These are phyloP conservation scores for Borovskyia barvae DNA, from an alignment of 208 protist species.

Conservation along the genomic window DNA sequence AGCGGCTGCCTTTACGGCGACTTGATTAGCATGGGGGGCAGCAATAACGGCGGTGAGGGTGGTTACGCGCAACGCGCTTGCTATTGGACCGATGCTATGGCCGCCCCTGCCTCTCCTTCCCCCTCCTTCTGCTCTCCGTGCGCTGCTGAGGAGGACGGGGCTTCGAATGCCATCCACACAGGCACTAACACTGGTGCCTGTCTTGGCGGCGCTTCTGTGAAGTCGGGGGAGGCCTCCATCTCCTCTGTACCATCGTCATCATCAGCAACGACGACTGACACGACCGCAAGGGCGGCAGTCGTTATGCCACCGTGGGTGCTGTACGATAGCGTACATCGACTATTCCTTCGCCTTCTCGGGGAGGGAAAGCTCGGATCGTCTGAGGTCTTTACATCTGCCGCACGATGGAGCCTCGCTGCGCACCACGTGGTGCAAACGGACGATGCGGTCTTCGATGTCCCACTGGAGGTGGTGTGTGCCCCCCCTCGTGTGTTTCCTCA, in stretches of 20 bases:
- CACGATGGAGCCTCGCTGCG: conserved; percentile 38
- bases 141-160: too few species aligned
- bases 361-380: too few species aligned
- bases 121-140: too few species aligned
- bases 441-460: conserved; percentile 40
- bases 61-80: conserved; percentile 42
- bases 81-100: conserved; percentile 12
- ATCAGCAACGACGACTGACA: background rate
- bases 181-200: too few species aligned
- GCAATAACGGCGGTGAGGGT: background rate
- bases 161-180: too few species aligned
- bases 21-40: conserved; percentile 17
- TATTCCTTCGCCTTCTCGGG: conserved; percentile 34
- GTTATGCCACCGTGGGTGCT: conserved; percentile 67
- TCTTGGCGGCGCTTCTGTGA: too few species aligned
- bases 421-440: conserved; percentile 49
- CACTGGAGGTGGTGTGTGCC: conserved; percentile 61
- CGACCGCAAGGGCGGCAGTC: background rate
- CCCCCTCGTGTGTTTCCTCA: conserved; percentile 36
- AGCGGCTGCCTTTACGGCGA: conserved; percentile 44
- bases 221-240: too few species aligned
- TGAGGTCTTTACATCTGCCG: background rate
- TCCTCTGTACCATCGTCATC: too few species aligned
- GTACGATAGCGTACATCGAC: conserved; percentile 36
- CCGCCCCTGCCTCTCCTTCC: background rate